A percentile compares a stretch with the other conserved stretches of the same genome.
phyloP scores from a whole-genome alignment of 441 rosid species.

The Populus hybrid region DNA sequence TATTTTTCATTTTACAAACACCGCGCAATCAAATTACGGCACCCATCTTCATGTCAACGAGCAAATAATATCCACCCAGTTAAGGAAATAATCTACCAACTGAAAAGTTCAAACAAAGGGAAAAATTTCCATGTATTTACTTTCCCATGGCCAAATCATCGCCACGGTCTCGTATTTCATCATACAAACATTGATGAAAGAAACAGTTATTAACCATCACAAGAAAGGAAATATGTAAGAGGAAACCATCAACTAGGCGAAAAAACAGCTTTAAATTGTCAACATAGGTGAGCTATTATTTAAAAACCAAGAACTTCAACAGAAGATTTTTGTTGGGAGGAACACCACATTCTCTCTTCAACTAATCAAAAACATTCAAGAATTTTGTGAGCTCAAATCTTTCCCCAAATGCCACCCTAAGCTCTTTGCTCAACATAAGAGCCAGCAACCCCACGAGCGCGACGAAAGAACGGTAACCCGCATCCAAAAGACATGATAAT shows the following conservation, averaged over 20 bases:
- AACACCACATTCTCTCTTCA: constrained; percentile 13
- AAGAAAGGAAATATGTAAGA: neutral
- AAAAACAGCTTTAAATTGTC: neutral
- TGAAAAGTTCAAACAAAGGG: neutral
- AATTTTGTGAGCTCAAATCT: constrained; percentile 5
- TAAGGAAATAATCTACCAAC: neutral
- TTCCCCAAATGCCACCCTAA: constrained; percentile 18
- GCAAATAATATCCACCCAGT: too few relatives aligned
- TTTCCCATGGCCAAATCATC: neutral
- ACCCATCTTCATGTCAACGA: neutral
- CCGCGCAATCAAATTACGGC: neutral
- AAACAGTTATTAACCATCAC: neutral
- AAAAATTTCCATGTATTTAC: neutral
- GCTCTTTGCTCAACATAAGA: constrained; percentile 83
- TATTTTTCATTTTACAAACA: neutral
- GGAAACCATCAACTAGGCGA: neutral
- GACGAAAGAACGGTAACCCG: constrained; percentile 73
- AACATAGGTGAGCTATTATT: constrained; percentile 24
- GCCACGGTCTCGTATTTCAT: neutral
- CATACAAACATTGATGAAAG: neutral
- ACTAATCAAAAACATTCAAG: constrained; percentile 12
- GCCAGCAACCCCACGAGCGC: constrained; percentile 89
- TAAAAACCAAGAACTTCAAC: constrained; percentile 9
- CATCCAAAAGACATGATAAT: constrained; percentile 8
- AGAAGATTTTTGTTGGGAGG: constrained; percentile 9